Conservation (phyloP, 352 stramenopile genomes). For the Phytophthora pisi region DNA sequence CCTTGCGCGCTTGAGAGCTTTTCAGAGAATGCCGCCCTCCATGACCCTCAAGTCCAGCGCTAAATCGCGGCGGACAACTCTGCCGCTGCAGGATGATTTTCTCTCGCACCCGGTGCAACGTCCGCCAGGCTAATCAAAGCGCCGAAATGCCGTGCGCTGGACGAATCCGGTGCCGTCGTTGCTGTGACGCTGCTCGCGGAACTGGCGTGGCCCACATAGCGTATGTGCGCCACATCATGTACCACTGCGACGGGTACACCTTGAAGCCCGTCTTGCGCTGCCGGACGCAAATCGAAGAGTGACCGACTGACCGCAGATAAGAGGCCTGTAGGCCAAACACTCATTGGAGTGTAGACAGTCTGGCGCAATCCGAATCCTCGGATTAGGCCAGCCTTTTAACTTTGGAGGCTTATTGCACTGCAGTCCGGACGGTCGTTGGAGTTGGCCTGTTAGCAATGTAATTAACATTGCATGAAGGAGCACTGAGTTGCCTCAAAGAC, state of each 20-base stretch:
- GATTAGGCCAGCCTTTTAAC: no score
- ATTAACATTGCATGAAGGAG: no score
- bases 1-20: background rate
- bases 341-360: background rate
- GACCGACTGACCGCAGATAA: background rate
- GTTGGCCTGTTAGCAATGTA: no score
- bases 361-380: background rate
- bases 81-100: conserved; percentile 4
- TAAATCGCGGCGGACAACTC: conserved; percentile 14
- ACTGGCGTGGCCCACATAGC: conserved; percentile 3
- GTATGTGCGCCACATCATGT: background rate
- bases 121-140: conserved; percentile 19
- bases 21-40: conserved; percentile 17
- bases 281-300: background rate
- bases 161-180: conserved; percentile 33
- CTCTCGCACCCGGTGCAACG: background rate
- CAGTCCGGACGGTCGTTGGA: no score
- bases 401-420: no score
- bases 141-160: conserved; percentile 20
- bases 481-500: no score
- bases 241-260: background rate
- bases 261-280: background rate
- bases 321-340: no score
- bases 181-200: conserved; percentile 6
- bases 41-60: background rate